Base-by-base conservation (phyloP, 2,329 filamentous ascomycete genomes). In the Penicillium sp. region DNA sequence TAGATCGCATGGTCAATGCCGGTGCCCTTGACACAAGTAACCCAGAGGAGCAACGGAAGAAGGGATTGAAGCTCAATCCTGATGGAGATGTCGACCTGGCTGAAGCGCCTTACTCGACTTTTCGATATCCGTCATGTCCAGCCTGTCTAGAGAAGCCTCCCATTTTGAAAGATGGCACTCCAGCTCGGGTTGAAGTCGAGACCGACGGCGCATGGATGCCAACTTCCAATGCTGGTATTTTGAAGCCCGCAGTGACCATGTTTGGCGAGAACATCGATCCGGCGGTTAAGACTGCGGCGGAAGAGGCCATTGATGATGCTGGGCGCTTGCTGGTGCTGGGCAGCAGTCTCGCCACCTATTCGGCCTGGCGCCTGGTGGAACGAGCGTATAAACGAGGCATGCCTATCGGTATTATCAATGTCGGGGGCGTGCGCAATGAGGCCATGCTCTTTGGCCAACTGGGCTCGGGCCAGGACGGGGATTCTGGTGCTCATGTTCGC, bases 201-300 rank as follows among this genome's bases (percentile, higher is more conserved):
- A 68, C 72, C 1, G 92, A 97, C 55, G 94, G 94, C 0, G 94
- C 92, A 0, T 96, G 89, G 91, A 78, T 81, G 41, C 68, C 82
- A 5, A 78, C 79, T 0, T 88, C 86, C 66, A 87, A 84, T 2
- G 91, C 87, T 0, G 95, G 94, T 2, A 86, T 98, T 39, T 75
- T 99, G 57, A 98, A 98, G 72, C 95, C 95, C 3, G 91, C 91
- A 0, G 93, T 99, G 2, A 88, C 93, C 68, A 97, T 98, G 92
- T 98, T 98, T 74, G 95, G 95, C 15, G 95, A 98, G 76, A 93
- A 87, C 60, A 96, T 98, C 52, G 81, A 85, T 0, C 75, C 78
- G 1, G 70, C 78, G 1, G 88, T 93, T 38, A 97, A 96, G 74
- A 75, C 79, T 1, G 87, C 87, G 0, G 94, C 93, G 1, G 93